A percentile compares a stretch with the other conserved stretches of the same genome.
Evolutionary conservation across 2,329 filamentous ascomycete genomes (phyloP).

Genomic region (Alternaria sp.): DNA sequence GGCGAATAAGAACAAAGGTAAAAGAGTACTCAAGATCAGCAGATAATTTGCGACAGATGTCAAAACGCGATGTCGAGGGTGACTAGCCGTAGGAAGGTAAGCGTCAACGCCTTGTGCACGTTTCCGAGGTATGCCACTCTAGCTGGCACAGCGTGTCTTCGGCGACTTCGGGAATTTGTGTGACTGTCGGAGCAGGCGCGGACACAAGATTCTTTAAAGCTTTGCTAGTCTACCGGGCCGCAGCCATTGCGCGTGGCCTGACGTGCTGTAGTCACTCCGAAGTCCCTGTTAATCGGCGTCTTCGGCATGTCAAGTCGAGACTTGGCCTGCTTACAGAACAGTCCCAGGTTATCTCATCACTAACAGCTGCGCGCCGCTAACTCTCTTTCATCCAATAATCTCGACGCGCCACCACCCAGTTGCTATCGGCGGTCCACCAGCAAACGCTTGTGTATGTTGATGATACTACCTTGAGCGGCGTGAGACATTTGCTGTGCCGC

Average conservation of each 20-base stretch:
- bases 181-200: conserved; percentile 15
- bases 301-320: conserved; percentile 25
- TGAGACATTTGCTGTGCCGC: conserved; percentile 1
- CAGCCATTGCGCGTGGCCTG: conserved; percentile 9
- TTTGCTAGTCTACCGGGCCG: conserved; percentile 22
- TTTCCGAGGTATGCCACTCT: conserved; percentile 7
- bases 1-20: conserved; percentile 18
- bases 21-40: conserved; percentile 32
- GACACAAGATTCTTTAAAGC: conserved; percentile 1
- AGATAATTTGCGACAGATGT: conserved; percentile 43
- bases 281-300: conserved; percentile 26
- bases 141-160: conserved; percentile 8
- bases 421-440: neutral
- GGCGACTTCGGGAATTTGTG: conserved; percentile 6
- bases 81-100: conserved; percentile 30
- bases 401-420: neutral
- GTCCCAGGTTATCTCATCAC: neutral
- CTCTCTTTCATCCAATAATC: neutral
- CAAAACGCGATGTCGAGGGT: conserved; percentile 31
- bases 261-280: conserved; percentile 3
- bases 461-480: neutral
- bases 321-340: conserved; percentile 23
- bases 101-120: conserved; percentile 13
- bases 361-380: neutral
- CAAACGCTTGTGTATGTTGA: neutral